These are phyloP conservation scores for Aspergillus fumigatiaffinis DNA, from an alignment of 2,329 filamentous ascomycete genomes.

Conservation along the genomic window DNA sequence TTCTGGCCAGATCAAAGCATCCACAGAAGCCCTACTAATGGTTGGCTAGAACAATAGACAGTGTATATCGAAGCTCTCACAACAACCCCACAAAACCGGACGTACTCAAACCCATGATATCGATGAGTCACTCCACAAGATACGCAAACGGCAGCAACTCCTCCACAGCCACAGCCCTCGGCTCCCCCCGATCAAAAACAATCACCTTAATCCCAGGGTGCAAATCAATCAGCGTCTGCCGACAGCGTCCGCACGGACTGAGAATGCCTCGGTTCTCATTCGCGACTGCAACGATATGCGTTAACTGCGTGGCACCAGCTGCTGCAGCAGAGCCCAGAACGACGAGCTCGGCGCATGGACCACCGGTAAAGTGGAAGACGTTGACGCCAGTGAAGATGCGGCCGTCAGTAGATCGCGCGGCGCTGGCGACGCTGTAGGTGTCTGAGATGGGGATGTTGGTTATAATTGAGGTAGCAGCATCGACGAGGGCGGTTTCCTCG, in stretches of 20 bases:
- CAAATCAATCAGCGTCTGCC: slow-evolving; percentile 24
- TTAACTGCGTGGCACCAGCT: slow-evolving; percentile 17
- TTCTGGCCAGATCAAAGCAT: too few species aligned
- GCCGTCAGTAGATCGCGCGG: slow-evolving; percentile 15
- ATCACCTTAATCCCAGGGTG: slow-evolving; percentile 23
- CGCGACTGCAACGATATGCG: slow-evolving; percentile 23
- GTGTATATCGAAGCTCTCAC: too few species aligned
- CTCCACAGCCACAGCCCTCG: not conserved
- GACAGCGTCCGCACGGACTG: slow-evolving; percentile 26
- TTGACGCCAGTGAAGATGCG: slow-evolving; percentile 24
- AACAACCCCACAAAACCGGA: too few species aligned
- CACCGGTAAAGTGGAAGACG: slow-evolving; percentile 25
- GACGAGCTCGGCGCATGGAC: slow-evolving; percentile 28
- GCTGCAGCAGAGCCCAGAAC: slow-evolving; percentile 23
- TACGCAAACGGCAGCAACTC: slow-evolving; percentile 11
- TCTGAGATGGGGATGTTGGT: slow-evolving; percentile 19
- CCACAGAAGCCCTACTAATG: too few species aligned
- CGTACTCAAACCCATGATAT: too few species aligned
- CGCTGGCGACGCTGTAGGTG: slow-evolving; percentile 19
- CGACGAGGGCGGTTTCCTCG: slow-evolving; percentile 13
- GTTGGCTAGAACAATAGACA: too few species aligned
- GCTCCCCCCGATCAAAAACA: slow-evolving; percentile 3
- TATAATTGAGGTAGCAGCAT: slow-evolving; percentile 17
- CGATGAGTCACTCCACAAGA: not conserved
- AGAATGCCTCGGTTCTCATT: slow-evolving; percentile 19